phyloP scores from a whole-genome alignment of 257 asterid species.

The Solanum appendiculatum region DNA sequence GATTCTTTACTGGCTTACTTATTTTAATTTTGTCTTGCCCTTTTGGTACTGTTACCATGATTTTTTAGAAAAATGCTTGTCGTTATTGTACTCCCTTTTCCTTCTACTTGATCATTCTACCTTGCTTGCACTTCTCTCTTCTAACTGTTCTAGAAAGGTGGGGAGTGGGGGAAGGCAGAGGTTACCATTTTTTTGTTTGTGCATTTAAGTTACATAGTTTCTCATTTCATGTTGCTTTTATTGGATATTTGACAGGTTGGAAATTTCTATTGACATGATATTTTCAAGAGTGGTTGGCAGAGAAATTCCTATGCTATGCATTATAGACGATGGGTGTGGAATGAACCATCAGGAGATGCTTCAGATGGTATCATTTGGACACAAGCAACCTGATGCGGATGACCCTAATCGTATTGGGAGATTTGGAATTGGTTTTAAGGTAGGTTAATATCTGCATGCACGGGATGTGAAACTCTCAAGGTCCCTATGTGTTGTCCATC shows the following conservation, averaged over 20 bases:
- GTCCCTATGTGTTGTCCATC: neutral
- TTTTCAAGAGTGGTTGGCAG: constrained; percentile 29
- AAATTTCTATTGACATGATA: constrained; percentile 35
- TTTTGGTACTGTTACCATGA: neutral
- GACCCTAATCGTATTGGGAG: constrained; percentile 55
- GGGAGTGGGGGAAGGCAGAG: neutral
- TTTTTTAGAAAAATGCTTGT: neutral
- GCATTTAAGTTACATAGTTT: neutral
- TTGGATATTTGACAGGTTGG: constrained; percentile 34
- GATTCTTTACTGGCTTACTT: neutral
- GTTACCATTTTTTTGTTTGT: neutral
- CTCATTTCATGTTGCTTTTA: constrained; percentile 4
- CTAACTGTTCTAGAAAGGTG: neutral
- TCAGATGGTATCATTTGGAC: constrained; percentile 75
- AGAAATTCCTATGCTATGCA: constrained; percentile 61
- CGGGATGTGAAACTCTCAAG: neutral
- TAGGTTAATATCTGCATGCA: neutral
- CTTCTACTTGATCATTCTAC: neutral
- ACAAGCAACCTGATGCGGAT: constrained; percentile 36
- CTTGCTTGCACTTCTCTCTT: neutral
- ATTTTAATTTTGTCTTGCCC: neutral
- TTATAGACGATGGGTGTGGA: constrained; percentile 71
- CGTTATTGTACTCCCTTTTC: neutral
- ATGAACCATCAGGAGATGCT: constrained; percentile 54
- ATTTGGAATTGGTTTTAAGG: constrained; percentile 89